Evolutionary conservation across 108 stramenopile genomes (phyloP), one percentile per base, ranked within the genome.

Genomic region (Cylindrotheca closterium): DNA sequence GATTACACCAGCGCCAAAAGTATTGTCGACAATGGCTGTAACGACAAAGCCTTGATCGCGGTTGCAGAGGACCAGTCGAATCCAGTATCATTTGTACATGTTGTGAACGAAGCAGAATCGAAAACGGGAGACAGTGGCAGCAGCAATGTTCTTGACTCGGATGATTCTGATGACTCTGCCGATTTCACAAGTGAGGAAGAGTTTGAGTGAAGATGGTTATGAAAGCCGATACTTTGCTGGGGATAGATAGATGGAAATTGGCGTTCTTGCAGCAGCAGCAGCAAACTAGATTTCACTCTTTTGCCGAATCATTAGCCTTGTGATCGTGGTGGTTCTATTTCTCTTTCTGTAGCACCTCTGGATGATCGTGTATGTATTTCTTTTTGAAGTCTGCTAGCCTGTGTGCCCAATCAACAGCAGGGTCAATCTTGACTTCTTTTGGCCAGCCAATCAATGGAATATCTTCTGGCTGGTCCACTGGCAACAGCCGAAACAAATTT

Each of bases 381-480:
- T 32, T 27, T 42, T 60, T 51, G 49, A 60, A 51, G 2, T 56
- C 58, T 24, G 46, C 47, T 7, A 67, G 2, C 22, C 30, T 60
- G 47, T 66, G 54, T 54, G 64, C 64, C 81, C 81, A 82, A 57
- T 82, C 56, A 4, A 60, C 61, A 17, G 61, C 60, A 18, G 66
- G 62, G 32, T 60, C 64, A 15, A 82, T 23, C 29, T 78, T 62
- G 19, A 82, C 78, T 30, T 77, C 76, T 5, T 59, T 68, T 12
- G 92, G 89, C 89, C 92, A 91, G 22, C 56, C 25, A 51, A 93
- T 79, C 56, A 71, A 62, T 3, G 92, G 92, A 60, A 93, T 83
- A 24, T 81, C 60, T 33, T 77, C 67, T 46, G 73, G 68, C 21
- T 74, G 48, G 30, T 63, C 69, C 1, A 89, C 89, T 0, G 93